Evolutionary conservation across 2,329 filamentous ascomycete genomes (phyloP), one percentile per base, ranked within the genome.

Genomic region (Trichophyton mentagrophytes): DNA sequence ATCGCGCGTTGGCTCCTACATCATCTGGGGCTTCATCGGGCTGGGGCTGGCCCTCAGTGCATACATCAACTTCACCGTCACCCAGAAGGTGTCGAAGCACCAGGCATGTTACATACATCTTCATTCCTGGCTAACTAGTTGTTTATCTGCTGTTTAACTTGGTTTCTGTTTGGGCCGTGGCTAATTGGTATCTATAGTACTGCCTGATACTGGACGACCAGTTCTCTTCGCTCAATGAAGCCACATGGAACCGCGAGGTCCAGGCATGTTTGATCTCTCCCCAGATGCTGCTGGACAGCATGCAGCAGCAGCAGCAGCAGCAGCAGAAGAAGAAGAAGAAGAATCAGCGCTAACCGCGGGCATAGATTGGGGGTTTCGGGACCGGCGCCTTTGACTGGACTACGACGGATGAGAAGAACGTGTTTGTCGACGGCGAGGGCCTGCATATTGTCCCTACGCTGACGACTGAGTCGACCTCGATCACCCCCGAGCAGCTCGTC

Each of bases 371-470:
- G 60, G 78, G 72, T 8, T 78, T 73, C 64, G 76, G 78, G 57
- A 77, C 74, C n/a, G 78, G 78, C 15, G 72, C 76, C 40, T 82
- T 82, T 66, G 80, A 82, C 71, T 80, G 79, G 79, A 81, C 80
- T 0, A 82, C 80, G 4, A 71, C 68, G 2, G 78, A 80, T 63
- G 63, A 69, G 0, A 68, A 67, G 59, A 82, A 82, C 67, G 70
- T 76, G 13, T 82, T 77, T 66, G 71, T 77, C 40, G 77, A 80
- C 65, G 68, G 65, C 0, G 69, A 76, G 27, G 79, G 79, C n/a
- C 72, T 82, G 46, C 79, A 81, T 67, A 81, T 82, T 58, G 76
- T 80, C n/a, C 80, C 79, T 6, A 82, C 80, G 0, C 69, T 82
- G 17, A 81, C 79, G 17, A 69, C 65, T 38, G 65, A 70, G 59